These are phyloP conservation scores for Verticillium tricorpus DNA, from an alignment of 2,329 filamentous ascomycete species.

Conservation along the genomic window DNA sequence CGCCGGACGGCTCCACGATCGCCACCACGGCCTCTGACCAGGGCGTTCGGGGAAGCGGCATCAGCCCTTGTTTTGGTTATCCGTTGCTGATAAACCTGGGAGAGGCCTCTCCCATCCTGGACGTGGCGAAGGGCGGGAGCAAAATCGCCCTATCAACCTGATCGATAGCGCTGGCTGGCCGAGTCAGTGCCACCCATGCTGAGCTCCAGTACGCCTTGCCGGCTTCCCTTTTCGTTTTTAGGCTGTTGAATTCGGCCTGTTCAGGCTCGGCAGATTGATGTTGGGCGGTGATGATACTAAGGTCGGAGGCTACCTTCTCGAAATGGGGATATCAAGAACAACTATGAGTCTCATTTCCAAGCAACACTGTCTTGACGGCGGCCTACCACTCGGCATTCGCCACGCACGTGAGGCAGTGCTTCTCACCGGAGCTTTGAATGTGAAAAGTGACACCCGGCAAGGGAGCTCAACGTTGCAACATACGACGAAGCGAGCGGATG, in stretches of 20 bases:
- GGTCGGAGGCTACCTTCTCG: background rate
- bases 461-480: background rate
- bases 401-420: background rate
- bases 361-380: background rate
- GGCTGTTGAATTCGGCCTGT: background rate
- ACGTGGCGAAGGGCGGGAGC: background rate
- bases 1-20: background rate
- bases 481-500: background rate
- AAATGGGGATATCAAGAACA: background rate
- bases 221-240: background rate
- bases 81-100: background rate
- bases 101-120: background rate
- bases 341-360: background rate
- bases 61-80: background rate
- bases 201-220: background rate
- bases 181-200: background rate
- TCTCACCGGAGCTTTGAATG: background rate
- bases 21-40: background rate
- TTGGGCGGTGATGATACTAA: background rate
- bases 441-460: background rate
- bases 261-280: background rate
- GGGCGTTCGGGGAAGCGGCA: background rate
- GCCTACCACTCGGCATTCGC: background rate
- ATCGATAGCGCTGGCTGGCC: background rate
- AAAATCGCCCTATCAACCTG: background rate